A percentile compares a stretch with the other conserved stretches of the same genome.
phyloP scores from a whole-genome alignment of 1,284 basidiomycete species.

The Retiboletus fuscus region DNA sequence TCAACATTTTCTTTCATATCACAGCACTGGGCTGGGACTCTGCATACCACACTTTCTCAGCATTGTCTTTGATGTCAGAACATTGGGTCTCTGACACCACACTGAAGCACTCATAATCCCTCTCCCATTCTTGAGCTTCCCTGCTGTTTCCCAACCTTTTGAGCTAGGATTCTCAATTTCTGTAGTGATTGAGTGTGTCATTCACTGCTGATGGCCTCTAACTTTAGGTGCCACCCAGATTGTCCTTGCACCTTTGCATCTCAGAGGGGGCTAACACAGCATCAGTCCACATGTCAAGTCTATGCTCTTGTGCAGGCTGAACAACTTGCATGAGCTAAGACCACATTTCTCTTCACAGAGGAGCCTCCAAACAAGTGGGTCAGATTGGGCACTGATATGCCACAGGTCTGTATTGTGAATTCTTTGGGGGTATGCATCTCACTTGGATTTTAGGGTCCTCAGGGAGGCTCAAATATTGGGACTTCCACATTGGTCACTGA shows the following conservation, averaged over 20 bases:
- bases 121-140: not conserved
- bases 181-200: too few species aligned
- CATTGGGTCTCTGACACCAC: too few species aligned
- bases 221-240: conserved; percentile 11
- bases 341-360: not conserved
- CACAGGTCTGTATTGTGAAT: not conserved
- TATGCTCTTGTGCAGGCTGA: not conserved
- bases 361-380: conserved; percentile 11
- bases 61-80: too few species aligned
- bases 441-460: not conserved
- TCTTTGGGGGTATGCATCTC: not conserved
- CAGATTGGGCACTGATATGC: not conserved
- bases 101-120: not conserved
- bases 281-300: not conserved
- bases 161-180: too few species aligned
- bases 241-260: not conserved
- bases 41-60: too few species aligned
- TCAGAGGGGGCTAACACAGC: conserved; percentile 5
- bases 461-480: not conserved
- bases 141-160: not conserved
- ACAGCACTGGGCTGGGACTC: too few species aligned
- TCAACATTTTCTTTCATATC: too few species aligned
- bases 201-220: conserved; percentile 5
- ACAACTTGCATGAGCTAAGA: not conserved
- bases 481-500: not conserved